Base-by-base conservation (phyloP, 805 yeast species). In the Teunomyces panamensis region DNA sequence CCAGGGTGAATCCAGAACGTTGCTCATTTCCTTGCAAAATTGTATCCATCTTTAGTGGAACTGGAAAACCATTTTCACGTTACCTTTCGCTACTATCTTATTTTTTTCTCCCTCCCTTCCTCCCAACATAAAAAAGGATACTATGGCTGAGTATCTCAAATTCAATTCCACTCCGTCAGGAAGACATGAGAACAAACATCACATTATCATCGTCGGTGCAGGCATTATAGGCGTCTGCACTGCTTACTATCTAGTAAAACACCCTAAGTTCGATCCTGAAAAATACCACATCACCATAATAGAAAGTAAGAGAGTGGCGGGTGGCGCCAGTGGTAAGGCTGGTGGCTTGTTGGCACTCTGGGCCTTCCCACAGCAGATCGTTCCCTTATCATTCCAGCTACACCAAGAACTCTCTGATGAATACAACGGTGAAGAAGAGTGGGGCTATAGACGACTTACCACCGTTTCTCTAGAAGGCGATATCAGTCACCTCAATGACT, bases 251-350 rank as follows among this genome's bases (percentile, higher is more conserved):
- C 65, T 94, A 34, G 87, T 94, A 1, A 78, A 79, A 49, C 98
- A 92, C 64, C 92, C 96, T 2, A 77, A 78, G 47, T 92, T 83
- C 64, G 85, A 86, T 57, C 81, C 87, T 0, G 71, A 74, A 29
- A 84, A 80, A 48, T 83, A 88, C 61, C 90, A 88, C 58, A 87
- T 92, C 53, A 87, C 96, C 5, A 79, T 92, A 14, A 63, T 94
- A 10, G 99, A 92, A 65, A 83, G 92, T 45, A 89, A 88, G 52
- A 75, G 96, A 58, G 96, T 95, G 5, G 99, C 98, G 0, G 96
- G 97, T 45, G 98, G 97, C 42, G 98, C 99, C 14, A 81, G 89
- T 36, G 99, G 99, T 47, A 94, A 92, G 59, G 98, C 99, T 5
- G 99, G 98, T 39, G 99, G 99, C 0, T 74, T 92, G 43, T 69